Evolutionary conservation across 805 yeast genomes (phyloP).

Genomic region (Metschnikowia kunwiensis): DNA sequence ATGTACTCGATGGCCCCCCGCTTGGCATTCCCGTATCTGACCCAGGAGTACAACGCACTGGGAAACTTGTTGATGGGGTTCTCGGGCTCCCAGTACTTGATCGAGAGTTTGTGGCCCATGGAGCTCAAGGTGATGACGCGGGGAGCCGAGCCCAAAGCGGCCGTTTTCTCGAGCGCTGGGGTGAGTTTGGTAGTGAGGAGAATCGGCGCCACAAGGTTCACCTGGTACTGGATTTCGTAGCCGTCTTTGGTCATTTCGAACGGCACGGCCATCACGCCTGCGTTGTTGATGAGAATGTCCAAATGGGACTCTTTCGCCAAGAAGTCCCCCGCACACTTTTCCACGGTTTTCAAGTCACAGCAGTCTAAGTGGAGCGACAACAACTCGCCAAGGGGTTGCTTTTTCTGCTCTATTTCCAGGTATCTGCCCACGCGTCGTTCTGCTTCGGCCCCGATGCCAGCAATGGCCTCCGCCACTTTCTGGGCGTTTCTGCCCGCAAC

Average conservation of each 20-base stretch:
- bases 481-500: slow-evolving; percentile 34
- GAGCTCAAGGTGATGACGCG: slow-evolving; percentile 33
- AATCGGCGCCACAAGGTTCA: slow-evolving; percentile 35
- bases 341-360: slow-evolving; percentile 17
- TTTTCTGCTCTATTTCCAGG: slow-evolving; percentile 25
- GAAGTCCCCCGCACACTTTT: slow-evolving; percentile 24
- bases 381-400: slow-evolving; percentile 15
- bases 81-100: slow-evolving; percentile 25
- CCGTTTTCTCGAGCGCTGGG: slow-evolving; percentile 25
- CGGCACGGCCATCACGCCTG: slow-evolving; percentile 42
- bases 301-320: slow-evolving; percentile 24
- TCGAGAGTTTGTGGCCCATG: slow-evolving; percentile 29
- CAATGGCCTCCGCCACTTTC: slow-evolving; percentile 33
- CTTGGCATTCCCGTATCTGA: slow-evolving; percentile 38
- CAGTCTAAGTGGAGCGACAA: slow-evolving; percentile 16
- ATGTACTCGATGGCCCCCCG: slow-evolving; percentile 31
- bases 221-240: slow-evolving; percentile 42
- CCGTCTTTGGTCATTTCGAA: slow-evolving; percentile 34
- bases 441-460: slow-evolving; percentile 34
- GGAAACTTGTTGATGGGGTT: slow-evolving; percentile 27
- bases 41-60: slow-evolving; percentile 25
- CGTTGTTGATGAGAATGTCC: slow-evolving; percentile 38
- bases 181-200: slow-evolving; percentile 31
- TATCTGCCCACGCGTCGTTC: slow-evolving; percentile 23
- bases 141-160: slow-evolving; percentile 20